Percentiles rank a stretch among this genome's conserved stretches.
Conservation (phyloP, 164 flowering plant genomes). For the Santalum album region DNA sequence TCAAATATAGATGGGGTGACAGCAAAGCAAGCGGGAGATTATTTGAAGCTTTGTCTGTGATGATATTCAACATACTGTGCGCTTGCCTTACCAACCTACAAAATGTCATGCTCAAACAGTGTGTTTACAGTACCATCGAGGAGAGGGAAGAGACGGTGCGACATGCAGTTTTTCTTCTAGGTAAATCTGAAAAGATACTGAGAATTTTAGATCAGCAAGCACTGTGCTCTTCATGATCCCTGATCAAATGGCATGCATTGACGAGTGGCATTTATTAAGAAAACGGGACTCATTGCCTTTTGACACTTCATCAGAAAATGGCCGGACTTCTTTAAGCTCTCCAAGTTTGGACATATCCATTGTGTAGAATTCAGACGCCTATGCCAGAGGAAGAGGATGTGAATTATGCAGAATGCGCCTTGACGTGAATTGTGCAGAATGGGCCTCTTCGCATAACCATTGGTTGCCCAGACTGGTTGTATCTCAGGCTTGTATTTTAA, state of each 20-base stretch:
- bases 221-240: conserved; percentile 17
- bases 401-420: too few species aligned
- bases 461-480: too few species aligned
- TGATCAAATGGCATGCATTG: conserved; percentile 26
- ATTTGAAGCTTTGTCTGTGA: conserved; percentile 17
- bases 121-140: conserved; percentile 21
- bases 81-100: conserved; percentile 54
- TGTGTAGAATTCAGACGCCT: conserved; percentile 10
- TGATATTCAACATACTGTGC: conserved; percentile 41
- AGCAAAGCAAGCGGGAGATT: conserved; percentile 13
- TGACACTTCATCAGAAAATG: conserved; percentile 7
- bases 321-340: not conserved
- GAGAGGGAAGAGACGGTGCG: conserved; percentile 15
- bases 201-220: conserved; percentile 17
- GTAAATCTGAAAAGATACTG: conserved; percentile 35
- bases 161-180: conserved; percentile 33
- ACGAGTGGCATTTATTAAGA: conserved; percentile 32
- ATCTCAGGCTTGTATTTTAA: too few species aligned
- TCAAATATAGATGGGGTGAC: conserved; percentile 3
- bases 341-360: conserved; percentile 15
- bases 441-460: not conserved
- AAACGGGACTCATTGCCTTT: not conserved
- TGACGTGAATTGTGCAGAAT: not conserved
- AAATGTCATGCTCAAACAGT: conserved; percentile 22
- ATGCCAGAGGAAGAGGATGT: not conserved